phyloP scores from a whole-genome alignment of 2,329 filamentous ascomycete genomes.

The Ceratocystis cacaofunesta region DNA sequence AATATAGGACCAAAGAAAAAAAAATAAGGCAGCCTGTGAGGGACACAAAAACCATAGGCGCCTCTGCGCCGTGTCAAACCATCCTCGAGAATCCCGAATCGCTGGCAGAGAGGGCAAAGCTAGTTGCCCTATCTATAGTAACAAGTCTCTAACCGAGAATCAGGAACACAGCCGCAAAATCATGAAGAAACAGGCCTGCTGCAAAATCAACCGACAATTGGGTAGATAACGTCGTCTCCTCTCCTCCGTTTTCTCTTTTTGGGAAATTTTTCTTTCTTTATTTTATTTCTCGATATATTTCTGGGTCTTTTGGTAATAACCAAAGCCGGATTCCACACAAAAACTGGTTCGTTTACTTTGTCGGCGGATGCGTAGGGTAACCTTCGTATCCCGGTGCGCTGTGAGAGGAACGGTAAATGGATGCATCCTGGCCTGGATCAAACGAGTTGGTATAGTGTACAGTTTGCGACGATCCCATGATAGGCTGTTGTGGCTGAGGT shows the following conservation, averaged over 20 bases:
- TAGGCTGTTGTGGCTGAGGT: background rate
- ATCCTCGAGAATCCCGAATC: too few relatives aligned
- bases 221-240: background rate
- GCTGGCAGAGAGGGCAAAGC: too few relatives aligned
- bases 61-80: too few relatives aligned
- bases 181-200: too few relatives aligned
- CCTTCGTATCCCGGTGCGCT: background rate
- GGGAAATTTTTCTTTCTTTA: background rate
- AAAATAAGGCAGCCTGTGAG: background rate
- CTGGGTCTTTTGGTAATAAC: background rate
- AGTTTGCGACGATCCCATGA: background rate
- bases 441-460: background rate
- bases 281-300: background rate
- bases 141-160: too few relatives aligned
- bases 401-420: background rate
- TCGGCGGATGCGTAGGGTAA: background rate
- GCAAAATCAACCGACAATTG: background rate
- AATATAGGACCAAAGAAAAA: background rate
- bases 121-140: too few relatives aligned
- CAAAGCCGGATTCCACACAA: background rate
- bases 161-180: too few relatives aligned
- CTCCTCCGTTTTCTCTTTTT: background rate
- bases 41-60: background rate
- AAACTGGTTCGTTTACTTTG: background rate
- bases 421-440: background rate